Base-by-base conservation (phyloP, 495 filamentous ascomycete species). In the Talaromyces liani region DNA sequence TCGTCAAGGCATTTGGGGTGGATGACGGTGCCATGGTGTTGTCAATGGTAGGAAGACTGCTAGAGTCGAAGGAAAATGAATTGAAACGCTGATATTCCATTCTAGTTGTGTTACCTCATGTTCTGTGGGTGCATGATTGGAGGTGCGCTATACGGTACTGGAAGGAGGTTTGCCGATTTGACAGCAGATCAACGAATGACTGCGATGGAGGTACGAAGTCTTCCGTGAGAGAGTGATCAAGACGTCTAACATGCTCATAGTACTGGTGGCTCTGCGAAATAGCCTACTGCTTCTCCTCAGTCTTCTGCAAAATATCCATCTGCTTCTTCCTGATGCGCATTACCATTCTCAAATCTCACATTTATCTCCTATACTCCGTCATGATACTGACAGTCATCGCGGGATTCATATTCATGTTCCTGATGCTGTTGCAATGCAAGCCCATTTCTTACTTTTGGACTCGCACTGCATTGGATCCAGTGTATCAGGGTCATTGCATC, bases 321-420 rank as follows among this genome's bases (percentile, higher is more conserved):
- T 76, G 75, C 65, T 70, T 79, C 53, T 80, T 81, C 72, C 63
- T 81, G 2, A 63, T 82, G 70, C 75, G 79, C 56, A 79, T 82
- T 63, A 79, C 77, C 5, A 68, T 78, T 49, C 65, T 63, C 18
- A 62, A 63, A 2, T 6, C 65, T 34, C 78, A 80, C 53, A 75
- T 71, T 33, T 77, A 71, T 69, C 67, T 67, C 14, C 70, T 81
- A 0, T 77, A 75, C 34, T 65, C 51, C 25, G 75, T 80, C 45
- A 77, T 78, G 71, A 33, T 60, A 10, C 63, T 81, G 14, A 74
- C 77, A 6, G 69, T 71, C 5, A 22, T 73, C 14, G 69, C 69
- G 9, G 75, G 73, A 2, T 49, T 80, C 6, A 65, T 79, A 14
- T 76, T 75, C 62, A 73, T 78, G 65, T 72, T 79, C 45, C 27